Conservation (phyloP, 371 early-diverging fungal species). For the Mortierella sp. region DNA sequence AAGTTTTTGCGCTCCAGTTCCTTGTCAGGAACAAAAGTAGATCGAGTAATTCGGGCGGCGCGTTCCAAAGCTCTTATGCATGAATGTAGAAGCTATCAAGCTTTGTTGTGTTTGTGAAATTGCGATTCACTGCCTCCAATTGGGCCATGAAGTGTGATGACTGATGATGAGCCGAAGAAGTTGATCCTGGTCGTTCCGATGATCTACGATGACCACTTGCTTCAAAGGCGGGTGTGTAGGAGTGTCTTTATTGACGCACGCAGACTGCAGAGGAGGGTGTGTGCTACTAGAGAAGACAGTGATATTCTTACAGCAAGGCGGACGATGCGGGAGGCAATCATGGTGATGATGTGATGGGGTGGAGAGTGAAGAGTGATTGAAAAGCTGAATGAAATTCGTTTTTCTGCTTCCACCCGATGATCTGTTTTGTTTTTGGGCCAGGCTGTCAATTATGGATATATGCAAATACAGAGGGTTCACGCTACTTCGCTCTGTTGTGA, state of each 20-base stretch:
- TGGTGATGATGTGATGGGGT: constrained; percentile 13
- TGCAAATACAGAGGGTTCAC: constrained; percentile 8
- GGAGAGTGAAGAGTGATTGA: constrained; percentile 4
- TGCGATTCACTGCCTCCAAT: too few relatives aligned
- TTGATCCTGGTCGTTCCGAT: neutral
- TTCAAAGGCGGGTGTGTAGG: neutral
- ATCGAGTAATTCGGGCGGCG: too few relatives aligned
- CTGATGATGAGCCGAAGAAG: neutral
- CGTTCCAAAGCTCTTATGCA: too few relatives aligned
- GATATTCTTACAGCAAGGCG: constrained; percentile 42
- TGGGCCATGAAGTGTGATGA: too few relatives aligned
- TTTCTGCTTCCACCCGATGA: constrained; percentile 13
- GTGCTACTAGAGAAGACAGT: neutral
- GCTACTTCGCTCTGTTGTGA: too few relatives aligned
- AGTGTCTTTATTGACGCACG: neutral
- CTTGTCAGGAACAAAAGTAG: too few relatives aligned
- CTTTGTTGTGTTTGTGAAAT: too few relatives aligned
- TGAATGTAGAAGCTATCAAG: too few relatives aligned
- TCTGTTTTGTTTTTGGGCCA: constrained; percentile 10
- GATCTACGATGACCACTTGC: neutral
- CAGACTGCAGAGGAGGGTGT: too few relatives aligned
- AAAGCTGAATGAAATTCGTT: neutral
- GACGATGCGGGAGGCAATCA: constrained; percentile 39
- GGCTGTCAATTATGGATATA: constrained; percentile 7
- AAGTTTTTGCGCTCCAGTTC: too few relatives aligned